Percentiles rank a stretch among this genome's conserved stretches.
Conservation (phyloP, 257 asterid species). For the Solanum verrucosum region DNA sequence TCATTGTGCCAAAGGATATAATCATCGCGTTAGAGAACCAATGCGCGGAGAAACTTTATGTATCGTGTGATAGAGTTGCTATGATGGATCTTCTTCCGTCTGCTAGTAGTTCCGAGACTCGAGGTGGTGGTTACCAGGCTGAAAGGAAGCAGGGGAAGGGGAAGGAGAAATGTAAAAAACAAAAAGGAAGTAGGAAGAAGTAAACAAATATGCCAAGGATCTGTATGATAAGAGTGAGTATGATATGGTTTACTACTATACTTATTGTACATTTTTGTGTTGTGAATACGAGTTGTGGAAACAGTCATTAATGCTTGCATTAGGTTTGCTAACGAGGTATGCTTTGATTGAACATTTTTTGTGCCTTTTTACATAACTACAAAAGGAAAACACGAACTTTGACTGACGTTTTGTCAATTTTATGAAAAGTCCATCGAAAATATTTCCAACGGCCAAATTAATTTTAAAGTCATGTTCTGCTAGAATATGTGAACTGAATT, state of each 20-base stretch:
- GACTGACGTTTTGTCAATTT: neutral
- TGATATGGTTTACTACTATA: neutral
- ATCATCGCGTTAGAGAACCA: neutral
- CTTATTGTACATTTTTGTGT: neutral
- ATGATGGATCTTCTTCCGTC: neutral
- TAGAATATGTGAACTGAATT: too few relatives aligned
- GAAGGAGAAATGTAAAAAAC: conserved; percentile 6
- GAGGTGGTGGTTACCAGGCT: neutral
- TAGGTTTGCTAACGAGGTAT: neutral
- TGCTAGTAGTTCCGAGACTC: neutral
- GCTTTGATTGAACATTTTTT: neutral
- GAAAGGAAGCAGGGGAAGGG: conserved; percentile 4
- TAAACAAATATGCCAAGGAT: neutral
- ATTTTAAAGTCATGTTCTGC: neutral
- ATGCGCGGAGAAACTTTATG: neutral
- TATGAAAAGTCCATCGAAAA: neutral
- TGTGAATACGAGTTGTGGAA: neutral
- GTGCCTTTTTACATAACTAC: neutral
- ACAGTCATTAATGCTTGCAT: neutral
- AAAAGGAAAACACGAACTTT: neutral
- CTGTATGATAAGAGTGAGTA: neutral
- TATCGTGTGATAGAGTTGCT: neutral
- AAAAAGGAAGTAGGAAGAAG: neutral
- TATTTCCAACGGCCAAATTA: neutral
- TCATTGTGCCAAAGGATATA: neutral